Evolutionary conservation across 768 basidiomycete genomes (phyloP).

Genomic region (Trametes gibbosa): DNA sequence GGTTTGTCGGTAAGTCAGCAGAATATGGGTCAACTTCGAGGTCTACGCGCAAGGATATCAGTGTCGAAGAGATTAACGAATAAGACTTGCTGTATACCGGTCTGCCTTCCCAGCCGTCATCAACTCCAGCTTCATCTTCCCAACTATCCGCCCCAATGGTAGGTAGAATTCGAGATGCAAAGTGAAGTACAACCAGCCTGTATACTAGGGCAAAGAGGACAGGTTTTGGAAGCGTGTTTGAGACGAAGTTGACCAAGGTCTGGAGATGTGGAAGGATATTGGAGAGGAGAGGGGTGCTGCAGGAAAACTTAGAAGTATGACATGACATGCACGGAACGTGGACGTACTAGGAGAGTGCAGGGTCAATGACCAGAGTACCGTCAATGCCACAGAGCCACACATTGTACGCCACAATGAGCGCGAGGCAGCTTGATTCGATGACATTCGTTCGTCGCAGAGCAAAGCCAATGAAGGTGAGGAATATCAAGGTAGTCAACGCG

Average conservation of each 20-base stretch:
- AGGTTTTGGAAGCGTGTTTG: slow-evolving; percentile 83
- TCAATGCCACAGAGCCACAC: slow-evolving; percentile 88
- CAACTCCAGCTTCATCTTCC: slow-evolving; percentile 63
- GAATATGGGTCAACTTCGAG: slow-evolving; percentile 67
- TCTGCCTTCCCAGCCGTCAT: slow-evolving; percentile 68
- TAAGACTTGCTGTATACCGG: slow-evolving; percentile 47
- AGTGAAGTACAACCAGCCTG: slow-evolving; percentile 75
- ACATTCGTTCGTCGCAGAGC: slow-evolving; percentile 85
- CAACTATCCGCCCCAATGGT: slow-evolving; percentile 81
- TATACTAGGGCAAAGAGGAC: slow-evolving; percentile 78
- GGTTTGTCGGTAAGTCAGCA: slow-evolving; percentile 79
- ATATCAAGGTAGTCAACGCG: slow-evolving; percentile 83
- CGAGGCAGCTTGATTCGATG: slow-evolving; percentile 85
- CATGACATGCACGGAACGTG: background rate
- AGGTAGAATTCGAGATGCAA: slow-evolving; percentile 79
- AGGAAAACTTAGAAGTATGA: background rate
- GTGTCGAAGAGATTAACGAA: background rate
- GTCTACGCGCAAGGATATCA: slow-evolving; percentile 46
- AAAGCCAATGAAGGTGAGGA: slow-evolving; percentile 91
- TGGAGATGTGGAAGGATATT: slow-evolving; percentile 83
- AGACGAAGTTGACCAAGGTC: slow-evolving; percentile 75
- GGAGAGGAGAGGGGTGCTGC: slow-evolving; percentile 69
- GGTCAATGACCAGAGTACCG: slow-evolving; percentile 67
- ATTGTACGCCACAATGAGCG: slow-evolving; percentile 86
- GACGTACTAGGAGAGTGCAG: slow-evolving; percentile 75